These are phyloP conservation scores for Gossypium ekmanianum DNA, from an alignment of 345 rosid genomes.

Conservation along the genomic window DNA sequence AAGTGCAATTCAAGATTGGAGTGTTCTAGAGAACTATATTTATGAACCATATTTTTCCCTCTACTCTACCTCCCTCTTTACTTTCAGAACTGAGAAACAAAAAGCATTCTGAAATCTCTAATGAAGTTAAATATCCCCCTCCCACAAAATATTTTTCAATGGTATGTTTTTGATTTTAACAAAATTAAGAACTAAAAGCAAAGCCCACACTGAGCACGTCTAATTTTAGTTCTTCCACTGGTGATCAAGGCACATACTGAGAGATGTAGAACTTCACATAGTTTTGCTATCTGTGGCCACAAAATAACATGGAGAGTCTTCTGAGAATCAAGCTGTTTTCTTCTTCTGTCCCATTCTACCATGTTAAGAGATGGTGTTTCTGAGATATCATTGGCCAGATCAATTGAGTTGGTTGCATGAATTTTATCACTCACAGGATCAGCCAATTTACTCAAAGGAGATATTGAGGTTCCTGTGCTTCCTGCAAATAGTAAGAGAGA, in stretches of 20 bases:
- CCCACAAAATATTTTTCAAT: not conserved
- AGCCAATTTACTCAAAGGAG: not conserved
- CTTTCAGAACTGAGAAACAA: not conserved
- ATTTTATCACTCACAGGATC: not conserved
- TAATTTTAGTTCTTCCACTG: conserved; percentile 19
- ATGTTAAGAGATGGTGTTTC: conserved; percentile 31
- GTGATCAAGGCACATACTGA: conserved; percentile 45
- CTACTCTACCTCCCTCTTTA: not conserved
- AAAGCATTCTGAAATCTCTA: not conserved
- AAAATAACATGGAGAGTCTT: conserved; percentile 52
- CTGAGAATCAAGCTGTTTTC: conserved; percentile 46
- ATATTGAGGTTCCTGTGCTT: not conserved
- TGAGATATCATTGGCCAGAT: conserved; percentile 16
- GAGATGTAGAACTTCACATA: conserved; percentile 56
- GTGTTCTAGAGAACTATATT: not conserved
- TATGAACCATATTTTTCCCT: not conserved
- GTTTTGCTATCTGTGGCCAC: conserved; percentile 60
- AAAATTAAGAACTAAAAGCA: not conserved
- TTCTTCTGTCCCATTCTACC: conserved; percentile 31
- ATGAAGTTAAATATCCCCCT: not conserved
- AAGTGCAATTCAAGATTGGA: not conserved
- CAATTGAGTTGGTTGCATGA: not conserved
- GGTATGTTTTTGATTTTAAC: not conserved
- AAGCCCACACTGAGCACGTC: not conserved
- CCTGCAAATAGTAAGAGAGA: not conserved